Percentiles rank a stretch among this genome's conserved stretches.
Conservation (phyloP, 768 basidiomycete species). For the Agaricus sinodeliciosus region DNA sequence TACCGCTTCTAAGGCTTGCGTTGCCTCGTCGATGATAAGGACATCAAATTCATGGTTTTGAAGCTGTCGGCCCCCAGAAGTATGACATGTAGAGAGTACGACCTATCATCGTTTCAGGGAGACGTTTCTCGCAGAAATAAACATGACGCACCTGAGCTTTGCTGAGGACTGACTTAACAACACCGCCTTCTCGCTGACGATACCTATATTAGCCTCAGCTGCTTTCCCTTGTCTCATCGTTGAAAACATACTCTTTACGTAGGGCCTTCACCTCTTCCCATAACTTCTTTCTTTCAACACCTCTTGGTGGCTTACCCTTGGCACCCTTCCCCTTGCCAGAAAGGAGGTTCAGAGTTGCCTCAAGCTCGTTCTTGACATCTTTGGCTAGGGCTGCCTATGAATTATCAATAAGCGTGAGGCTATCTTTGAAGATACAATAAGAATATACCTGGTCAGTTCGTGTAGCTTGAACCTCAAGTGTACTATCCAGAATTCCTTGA, state of each 20-base stretch:
- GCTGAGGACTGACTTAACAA: slow-evolving; percentile 73
- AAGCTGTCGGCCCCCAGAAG: slow-evolving; percentile 81
- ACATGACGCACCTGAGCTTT: slow-evolving; percentile 57
- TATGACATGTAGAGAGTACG: slow-evolving; percentile 92
- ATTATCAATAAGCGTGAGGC: neutral
- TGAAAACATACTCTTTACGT: slow-evolving; percentile 68
- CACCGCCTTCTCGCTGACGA: slow-evolving; percentile 79
- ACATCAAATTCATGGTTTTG: slow-evolving; percentile 80
- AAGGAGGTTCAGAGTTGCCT: slow-evolving; percentile 56
- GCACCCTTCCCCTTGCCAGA: slow-evolving; percentile 68
- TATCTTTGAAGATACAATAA: neutral
- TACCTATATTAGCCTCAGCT: slow-evolving; percentile 45
- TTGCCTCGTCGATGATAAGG: slow-evolving; percentile 95
- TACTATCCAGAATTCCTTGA: slow-evolving; percentile 58
- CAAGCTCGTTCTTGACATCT: slow-evolving; percentile 86
- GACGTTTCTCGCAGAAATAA: neutral
- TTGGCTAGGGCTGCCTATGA: slow-evolving; percentile 69
- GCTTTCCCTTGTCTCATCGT: neutral
- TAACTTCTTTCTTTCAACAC: slow-evolving; percentile 71
- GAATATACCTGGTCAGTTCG: slow-evolving; percentile 53
- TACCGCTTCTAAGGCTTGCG: slow-evolving; percentile 93
- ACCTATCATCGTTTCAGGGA: slow-evolving; percentile 35
- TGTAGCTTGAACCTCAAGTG: slow-evolving; percentile 66
- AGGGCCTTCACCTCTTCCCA: slow-evolving; percentile 85
- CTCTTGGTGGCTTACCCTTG: slow-evolving; percentile 66